Percentiles rank a stretch among this genome's conserved stretches.
Evolutionary conservation across 768 basidiomycete genomes (phyloP).

Genomic region (Trametes elegans): DNA sequence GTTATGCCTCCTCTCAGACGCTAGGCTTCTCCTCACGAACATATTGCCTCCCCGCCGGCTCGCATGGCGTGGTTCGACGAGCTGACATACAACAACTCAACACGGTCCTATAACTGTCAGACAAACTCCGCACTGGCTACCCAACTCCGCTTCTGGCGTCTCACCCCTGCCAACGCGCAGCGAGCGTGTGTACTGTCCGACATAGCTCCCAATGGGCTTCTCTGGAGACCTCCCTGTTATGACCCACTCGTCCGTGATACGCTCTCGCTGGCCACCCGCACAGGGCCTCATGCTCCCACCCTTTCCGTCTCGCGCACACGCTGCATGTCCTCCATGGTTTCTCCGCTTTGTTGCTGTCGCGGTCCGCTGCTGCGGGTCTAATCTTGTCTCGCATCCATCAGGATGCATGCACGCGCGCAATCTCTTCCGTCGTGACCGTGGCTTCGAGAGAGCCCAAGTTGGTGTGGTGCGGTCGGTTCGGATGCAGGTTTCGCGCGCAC

Average conservation of each 20-base stretch:
- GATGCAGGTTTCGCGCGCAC: too few relatives aligned
- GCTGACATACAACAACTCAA: background rate
- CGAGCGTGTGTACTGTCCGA: background rate
- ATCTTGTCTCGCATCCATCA: background rate
- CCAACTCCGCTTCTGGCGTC: background rate
- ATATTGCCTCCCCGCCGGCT: too few relatives aligned
- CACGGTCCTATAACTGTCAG: background rate
- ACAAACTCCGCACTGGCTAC: background rate
- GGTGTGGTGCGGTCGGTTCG: too few relatives aligned
- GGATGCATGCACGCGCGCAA: background rate
- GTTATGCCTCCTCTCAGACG: too few relatives aligned
- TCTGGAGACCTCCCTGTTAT: background rate
- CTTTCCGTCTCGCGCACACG: background rate
- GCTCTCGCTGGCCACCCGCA: background rate
- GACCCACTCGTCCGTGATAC: background rate
- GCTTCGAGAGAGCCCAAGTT: background rate
- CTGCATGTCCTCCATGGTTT: background rate
- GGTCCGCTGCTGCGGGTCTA: constrained; percentile 4
- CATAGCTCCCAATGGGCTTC: background rate
- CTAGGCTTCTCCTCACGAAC: too few relatives aligned
- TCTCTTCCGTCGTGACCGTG: background rate
- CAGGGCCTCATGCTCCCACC: constrained; percentile 1
- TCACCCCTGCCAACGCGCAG: constrained; percentile 5
- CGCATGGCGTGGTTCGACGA: too few relatives aligned
- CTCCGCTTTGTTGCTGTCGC: background rate